phyloP scores from a whole-genome alignment of 352 stramenopile species.

The Globisporangium carolinianum region DNA sequence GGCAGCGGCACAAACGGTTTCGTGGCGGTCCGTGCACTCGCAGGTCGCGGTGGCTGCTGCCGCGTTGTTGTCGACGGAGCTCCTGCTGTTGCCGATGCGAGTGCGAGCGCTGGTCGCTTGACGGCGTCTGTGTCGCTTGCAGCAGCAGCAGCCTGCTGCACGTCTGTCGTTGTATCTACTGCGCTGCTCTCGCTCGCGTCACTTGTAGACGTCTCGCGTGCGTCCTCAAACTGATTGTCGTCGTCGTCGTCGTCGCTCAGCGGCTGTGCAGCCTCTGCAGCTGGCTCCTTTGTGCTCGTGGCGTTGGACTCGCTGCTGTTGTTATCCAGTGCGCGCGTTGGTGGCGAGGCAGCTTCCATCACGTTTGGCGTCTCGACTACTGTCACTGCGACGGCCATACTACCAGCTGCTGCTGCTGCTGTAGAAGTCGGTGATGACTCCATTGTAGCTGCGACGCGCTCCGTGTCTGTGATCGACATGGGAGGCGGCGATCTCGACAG shows the following conservation, averaged over 20 bases:
- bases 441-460: background rate
- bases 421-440: no score
- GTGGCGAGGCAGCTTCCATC: background rate
- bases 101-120: background rate
- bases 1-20: conserved; percentile 43
- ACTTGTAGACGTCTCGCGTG: background rate
- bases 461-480: background rate
- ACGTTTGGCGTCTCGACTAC: background rate
- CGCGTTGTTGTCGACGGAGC: conserved; percentile 1
- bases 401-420: background rate
- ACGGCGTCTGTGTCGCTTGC: background rate
- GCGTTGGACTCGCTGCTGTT: conserved; percentile 3
- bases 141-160: background rate
- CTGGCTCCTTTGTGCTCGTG: conserved; percentile 1
- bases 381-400: background rate
- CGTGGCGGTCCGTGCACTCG: conserved; percentile 5
- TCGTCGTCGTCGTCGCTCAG: background rate
- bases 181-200: background rate
- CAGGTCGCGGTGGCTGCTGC: conserved; percentile 1
- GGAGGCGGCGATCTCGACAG: background rate
- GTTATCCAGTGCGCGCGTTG: background rate
- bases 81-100: background rate
- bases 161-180: no score
- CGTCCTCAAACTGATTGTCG: conserved; percentile 14
- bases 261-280: background rate